Evolutionary conservation across 805 yeast species (phyloP).

Genomic region (Metschnikowia anglica): DNA sequence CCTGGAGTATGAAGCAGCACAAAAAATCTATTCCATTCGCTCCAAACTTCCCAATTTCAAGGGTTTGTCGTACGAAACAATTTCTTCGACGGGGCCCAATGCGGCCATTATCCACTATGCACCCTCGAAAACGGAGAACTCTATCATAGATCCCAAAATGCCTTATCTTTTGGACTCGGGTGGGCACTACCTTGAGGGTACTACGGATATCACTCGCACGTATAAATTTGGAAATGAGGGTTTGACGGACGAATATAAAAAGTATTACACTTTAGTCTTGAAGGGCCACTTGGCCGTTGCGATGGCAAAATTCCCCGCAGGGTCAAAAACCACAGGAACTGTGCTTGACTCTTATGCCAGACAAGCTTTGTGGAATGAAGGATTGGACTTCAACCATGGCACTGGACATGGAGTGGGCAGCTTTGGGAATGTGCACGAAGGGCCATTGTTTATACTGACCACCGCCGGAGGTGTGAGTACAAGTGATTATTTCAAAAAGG

Average conservation of each 20-base stretch:
- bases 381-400: constrained; percentile 88
- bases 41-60: constrained; percentile 52
- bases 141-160: constrained; percentile 62
- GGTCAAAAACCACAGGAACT: constrained; percentile 62
- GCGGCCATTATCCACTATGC: constrained; percentile 75
- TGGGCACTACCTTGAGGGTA: constrained; percentile 88
- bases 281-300: constrained; percentile 92
- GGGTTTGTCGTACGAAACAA: constrained; percentile 74
- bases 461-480: constrained; percentile 51
- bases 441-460: constrained; percentile 80
- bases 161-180: constrained; percentile 87
- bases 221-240: constrained; percentile 53
- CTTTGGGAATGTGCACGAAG: constrained; percentile 89
- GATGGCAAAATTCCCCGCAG: constrained; percentile 68
- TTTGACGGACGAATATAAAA: constrained; percentile 46
- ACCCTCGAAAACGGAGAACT: constrained; percentile 58
- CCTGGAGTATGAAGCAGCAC: constrained; percentile 66
- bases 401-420: constrained; percentile 98
- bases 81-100: constrained; percentile 73
- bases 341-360: constrained; percentile 81
- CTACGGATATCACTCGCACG: constrained; percentile 94
- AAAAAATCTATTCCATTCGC: constrained; percentile 56
- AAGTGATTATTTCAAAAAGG: constrained; percentile 44
- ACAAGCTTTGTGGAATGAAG: constrained; percentile 76
- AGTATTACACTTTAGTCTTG: constrained; percentile 78